Base-by-base conservation (phyloP, 1,139 yeast genomes). In the Protomyces gravidus region DNA sequence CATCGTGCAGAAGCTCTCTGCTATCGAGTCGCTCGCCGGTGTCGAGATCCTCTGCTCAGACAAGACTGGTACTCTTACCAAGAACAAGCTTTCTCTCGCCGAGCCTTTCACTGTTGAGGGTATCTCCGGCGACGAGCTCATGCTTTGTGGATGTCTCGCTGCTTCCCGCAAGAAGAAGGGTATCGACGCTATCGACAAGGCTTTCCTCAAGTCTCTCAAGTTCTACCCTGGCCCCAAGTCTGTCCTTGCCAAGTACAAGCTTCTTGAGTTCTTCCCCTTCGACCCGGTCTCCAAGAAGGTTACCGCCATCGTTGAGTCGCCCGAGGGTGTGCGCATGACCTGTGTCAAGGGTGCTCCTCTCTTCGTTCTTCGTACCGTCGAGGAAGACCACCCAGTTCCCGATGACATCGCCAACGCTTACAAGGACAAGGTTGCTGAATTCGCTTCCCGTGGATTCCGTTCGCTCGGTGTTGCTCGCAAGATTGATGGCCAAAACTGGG, bases 71-170 rank as follows among this genome's bases (percentile, higher is more conserved):
- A 92, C 98, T 71, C 83, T 90, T 78, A 90, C 97, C 80, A 90
- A 90, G 83, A 90, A 90, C 86, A 90, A 89, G 82, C 73, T 88
- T 74, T 88, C 97, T 63, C 82, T 90, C 72, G 94, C 89, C 78
- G 97, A 90, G 78, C 98, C 98, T 73, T 92, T 89, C 88, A 89
- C 97, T 75, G 97, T 94, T 72, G 96, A 88, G 73, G 98, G 98
- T 81, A 97, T 92, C 70, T 96, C 90, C 75, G 85, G 95, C 66
- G 97, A 90, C 72, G 97, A 89, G 74, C 83, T 89, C 75, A 89
- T 89, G 96, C 83, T 89, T 78, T 89, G 97, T 75, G 97, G 96
- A 73, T 88, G 96, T 83, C 82, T 89, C 74, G 97, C 97, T 76
- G 96, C 97, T 73, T 87, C 96, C 67, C 86, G 97, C 83, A 89